Evolutionary conservation across 208 protist species (phyloP), one percentile per base, ranked within the genome.

Genomic region (Wallacemonas collosoma): DNA sequence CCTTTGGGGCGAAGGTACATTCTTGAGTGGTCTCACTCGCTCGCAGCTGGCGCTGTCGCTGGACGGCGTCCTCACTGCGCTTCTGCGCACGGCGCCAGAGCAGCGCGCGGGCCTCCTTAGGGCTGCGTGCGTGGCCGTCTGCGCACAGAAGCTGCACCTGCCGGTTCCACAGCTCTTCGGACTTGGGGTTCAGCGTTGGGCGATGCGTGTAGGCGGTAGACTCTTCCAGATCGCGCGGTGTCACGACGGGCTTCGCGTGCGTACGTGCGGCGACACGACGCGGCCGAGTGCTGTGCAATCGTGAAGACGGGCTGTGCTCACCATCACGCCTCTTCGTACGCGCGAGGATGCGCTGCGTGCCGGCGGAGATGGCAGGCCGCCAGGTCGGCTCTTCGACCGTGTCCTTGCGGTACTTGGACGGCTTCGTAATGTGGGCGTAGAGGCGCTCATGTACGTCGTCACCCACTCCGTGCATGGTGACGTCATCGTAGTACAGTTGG

Each of bases 1-100:
- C 72, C 58, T 75, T 81, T 1, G 88, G 88, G 14, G 73, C 73
- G 75, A 93, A 93, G 47, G 86, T 91, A 76, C 88, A 93, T 68
- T 81, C 88, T 43, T 47, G 68, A 43, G 80, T 68, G 66, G 84
- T 81, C 60, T 80, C 67, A n/a, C 26, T 35, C 39, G 65, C 74
- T 38, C 71, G 55, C 80, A 82, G 39, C 9, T 51, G 79, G 6
- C 73, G 80, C 14, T 73, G 6, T 45, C 63, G 72, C 17, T 60
- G 51, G 40, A 83, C 50, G 47, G 83, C 82, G 12, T 80, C 81
- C 56, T 82, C 80, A 35, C 69, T 82, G 12, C 79, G 82, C 61
- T 78, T 72, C 65, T 90, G 76, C 43, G 86, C 80, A 50, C 83
- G 79, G 40, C 72, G 75, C 89, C 89, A 94, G 38, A 91, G 79